Evolutionary conservation across 371 early-diverging fungal species (phyloP).

Genomic region (Batkoa obscura): DNA sequence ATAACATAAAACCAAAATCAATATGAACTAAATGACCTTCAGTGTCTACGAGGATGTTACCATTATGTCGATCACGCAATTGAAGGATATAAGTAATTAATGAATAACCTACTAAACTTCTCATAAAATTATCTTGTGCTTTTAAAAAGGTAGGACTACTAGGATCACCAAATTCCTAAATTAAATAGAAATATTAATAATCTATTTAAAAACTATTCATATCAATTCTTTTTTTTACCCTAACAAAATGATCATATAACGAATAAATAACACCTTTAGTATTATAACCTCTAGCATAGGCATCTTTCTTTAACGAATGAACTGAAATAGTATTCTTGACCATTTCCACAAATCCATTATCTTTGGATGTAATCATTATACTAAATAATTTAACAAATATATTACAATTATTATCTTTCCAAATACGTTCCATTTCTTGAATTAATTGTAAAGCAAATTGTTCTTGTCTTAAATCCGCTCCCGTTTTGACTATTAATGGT

Average conservation of each 20-base stretch:
- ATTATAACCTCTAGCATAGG: slow-evolving; percentile 45
- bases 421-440: slow-evolving; percentile 82
- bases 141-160: slow-evolving; percentile 37
- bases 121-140: slow-evolving; percentile 84
- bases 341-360: slow-evolving; percentile 90
- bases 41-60: slow-evolving; percentile 84
- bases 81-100: slow-evolving; percentile 87
- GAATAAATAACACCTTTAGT: slow-evolving; percentile 52
- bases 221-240: slow-evolving; percentile 35
- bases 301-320: slow-evolving; percentile 95
- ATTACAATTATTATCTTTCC: slow-evolving; percentile 61
- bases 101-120: slow-evolving; percentile 90
- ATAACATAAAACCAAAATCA: slow-evolving; percentile 98
- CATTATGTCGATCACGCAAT: slow-evolving; percentile 96
- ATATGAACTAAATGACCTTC: slow-evolving; percentile 64
- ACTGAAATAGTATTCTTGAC: slow-evolving; percentile 84
- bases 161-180: slow-evolving; percentile 49
- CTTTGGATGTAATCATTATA: slow-evolving; percentile 75
- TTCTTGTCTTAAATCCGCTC: slow-evolving; percentile 93
- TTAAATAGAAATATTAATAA: neutral
- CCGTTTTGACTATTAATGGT: slow-evolving; percentile 95
- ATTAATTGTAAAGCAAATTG: slow-evolving; percentile 93
- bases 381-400: slow-evolving; percentile 82
- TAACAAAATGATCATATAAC: slow-evolving; percentile 73
- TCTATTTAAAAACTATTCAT: neutral